Percentiles rank a stretch among this genome's conserved stretches.
Conservation (phyloP, 495 filamentous ascomycete species). For the Recurvomyces mirabilis region DNA sequence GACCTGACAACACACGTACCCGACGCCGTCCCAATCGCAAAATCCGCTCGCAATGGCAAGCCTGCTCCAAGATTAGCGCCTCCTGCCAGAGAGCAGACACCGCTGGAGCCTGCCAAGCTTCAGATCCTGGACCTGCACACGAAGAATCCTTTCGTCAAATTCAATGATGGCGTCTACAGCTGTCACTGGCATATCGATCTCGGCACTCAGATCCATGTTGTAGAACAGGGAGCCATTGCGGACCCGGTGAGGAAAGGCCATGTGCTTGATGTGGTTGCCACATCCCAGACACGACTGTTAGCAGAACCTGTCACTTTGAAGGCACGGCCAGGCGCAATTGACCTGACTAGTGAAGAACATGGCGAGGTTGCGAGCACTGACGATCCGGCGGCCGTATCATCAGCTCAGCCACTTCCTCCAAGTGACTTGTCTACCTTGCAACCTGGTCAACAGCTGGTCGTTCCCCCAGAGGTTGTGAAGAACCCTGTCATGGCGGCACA, state of each 20-base stretch:
- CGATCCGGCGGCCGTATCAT: neutral
- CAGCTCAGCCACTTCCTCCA: neutral
- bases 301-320: constrained; percentile 13
- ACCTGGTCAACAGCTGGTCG: neutral
- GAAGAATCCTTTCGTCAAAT: constrained; percentile 56
- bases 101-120: constrained; percentile 33
- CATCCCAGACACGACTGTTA: constrained; percentile 8
- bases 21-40: constrained; percentile 2
- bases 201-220: constrained; percentile 68
- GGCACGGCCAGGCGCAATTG: too few species aligned
- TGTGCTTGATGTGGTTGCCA: constrained; percentile 14
- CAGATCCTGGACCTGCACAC: constrained; percentile 74
- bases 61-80: neutral
- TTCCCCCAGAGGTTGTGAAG: neutral
- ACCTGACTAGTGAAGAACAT: neutral
- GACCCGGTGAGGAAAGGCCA: constrained; percentile 9
- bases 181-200: constrained; percentile 68
- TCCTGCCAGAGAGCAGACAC: neutral
- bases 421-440: neutral
- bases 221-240: constrained; percentile 1
- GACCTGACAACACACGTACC: constrained; percentile 24
- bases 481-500: neutral
- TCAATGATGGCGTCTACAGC: constrained; percentile 60
- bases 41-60: constrained; percentile 3
- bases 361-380: neutral